These are phyloP conservation scores for Mollisiaceae sp. DNA, from an alignment of 2,329 filamentous ascomycete species.

Conservation along the genomic window DNA sequence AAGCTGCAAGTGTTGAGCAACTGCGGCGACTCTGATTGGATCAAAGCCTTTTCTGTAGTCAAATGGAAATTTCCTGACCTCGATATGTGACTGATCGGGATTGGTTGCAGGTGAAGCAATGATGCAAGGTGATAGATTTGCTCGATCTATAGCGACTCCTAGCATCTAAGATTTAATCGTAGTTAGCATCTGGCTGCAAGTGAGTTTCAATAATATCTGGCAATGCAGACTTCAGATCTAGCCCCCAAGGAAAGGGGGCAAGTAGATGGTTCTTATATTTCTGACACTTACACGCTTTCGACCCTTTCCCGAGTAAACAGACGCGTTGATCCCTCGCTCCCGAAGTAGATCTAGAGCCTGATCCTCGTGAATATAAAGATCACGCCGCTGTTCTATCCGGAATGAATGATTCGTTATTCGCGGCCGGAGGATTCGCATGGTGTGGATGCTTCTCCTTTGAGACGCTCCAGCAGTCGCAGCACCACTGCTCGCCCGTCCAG, in stretches of 20 bases:
- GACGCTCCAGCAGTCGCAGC: constrained; percentile 43
- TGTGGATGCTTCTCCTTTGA: constrained; percentile 60
- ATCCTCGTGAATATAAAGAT: constrained; percentile 59
- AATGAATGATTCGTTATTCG: background rate
- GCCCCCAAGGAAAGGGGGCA: background rate
- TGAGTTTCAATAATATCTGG: background rate
- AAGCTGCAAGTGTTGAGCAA: constrained; percentile 59
- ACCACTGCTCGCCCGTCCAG: constrained; percentile 46
- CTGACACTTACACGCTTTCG: constrained; percentile 46
- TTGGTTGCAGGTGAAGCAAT: constrained; percentile 55
- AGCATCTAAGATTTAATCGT: constrained; percentile 46
- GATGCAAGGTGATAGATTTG: constrained; percentile 65
- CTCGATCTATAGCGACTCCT: constrained; percentile 69
- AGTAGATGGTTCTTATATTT: background rate
- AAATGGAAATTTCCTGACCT: constrained; percentile 64
- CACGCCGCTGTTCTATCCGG: constrained; percentile 49
- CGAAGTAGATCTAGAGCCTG: constrained; percentile 62
- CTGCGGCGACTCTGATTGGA: constrained; percentile 47
- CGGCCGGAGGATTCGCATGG: constrained; percentile 42
- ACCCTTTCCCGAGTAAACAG: constrained; percentile 44
- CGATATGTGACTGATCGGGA: constrained; percentile 48
- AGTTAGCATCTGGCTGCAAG: background rate
- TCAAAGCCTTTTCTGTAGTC: constrained; percentile 58
- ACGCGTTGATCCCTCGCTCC: constrained; percentile 52
- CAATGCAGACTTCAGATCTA: background rate